Base-by-base conservation (phyloP, 73 alveolate genomes). In the Paramecium pentaurelia region DNA sequence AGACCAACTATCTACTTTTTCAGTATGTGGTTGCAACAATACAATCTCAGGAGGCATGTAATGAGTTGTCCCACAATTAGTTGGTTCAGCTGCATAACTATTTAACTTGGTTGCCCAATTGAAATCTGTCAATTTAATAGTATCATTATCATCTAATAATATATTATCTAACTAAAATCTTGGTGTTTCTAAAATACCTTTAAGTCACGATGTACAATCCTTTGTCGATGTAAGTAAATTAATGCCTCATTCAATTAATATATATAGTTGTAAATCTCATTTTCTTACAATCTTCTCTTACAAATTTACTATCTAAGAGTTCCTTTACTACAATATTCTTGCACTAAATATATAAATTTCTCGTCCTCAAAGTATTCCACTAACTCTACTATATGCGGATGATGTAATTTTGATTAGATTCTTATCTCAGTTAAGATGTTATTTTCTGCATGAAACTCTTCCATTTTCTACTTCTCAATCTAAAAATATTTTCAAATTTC, bases 1-100 rank as follows among this genome's bases (percentile, higher is more conserved):
- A 58, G 96, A 86, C 98, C 98, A 95, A 36, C 94, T 94, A 94
- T 95, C 98, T 58, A 95, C 94, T 12, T 95, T 92, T 80, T 84
- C 92, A 86, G 92, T 96, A 84, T 95, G 94, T 44, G 85, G 94
- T 94, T 95, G 92, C 77, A 92, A 95, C 49, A 94, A 88, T 18
- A 95, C 92, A 87, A 95, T 93, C 91, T 95, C 98, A 58, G 93
- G 93, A 40, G 93, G 88, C 93, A 87, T 87, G 30, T 87, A 87
- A 38, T 75, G 59, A 12, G 88, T 75, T 12, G 88, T 75, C 3
- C 88, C 88, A 75, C 88, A 75, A 42, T 38, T 22, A 2, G 60
- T 22, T 37, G 88, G 88, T n/a, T 75, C 88, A 10, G 88, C 88
- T 68, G 28, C 47, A 14, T 45, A 37, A 34, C 36, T 12, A 36